Percentiles rank a stretch among this genome's conserved stretches.
Conservation (phyloP, 148 eudicot genomes). For the Vaccinium macrocarpon region DNA sequence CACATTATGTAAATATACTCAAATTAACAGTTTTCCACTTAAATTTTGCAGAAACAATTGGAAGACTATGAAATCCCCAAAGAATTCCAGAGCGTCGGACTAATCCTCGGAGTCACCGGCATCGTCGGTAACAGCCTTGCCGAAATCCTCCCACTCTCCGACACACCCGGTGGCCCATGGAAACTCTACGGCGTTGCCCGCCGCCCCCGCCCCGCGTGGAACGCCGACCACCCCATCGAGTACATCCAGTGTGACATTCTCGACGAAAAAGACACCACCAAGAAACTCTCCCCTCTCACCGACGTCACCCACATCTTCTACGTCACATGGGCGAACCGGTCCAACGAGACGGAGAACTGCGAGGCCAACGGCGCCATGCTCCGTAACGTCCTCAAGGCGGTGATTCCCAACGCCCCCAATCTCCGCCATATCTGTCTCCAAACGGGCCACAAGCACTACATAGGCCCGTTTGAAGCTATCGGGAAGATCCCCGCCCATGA, state of each 20-base stretch:
- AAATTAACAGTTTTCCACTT: neutral
- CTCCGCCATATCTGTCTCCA: constrained; percentile 22
- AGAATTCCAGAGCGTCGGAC: constrained; percentile 12
- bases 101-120: constrained; percentile 23
- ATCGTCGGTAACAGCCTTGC: constrained; percentile 27
- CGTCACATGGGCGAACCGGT: constrained; percentile 19
- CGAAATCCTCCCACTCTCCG: constrained; percentile 22
- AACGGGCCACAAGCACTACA: constrained; percentile 22
- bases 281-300: constrained; percentile 17
- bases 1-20: neutral
- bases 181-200: constrained; percentile 26
- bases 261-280: constrained; percentile 4
- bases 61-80: constrained; percentile 7
- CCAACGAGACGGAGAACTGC: constrained; percentile 17
- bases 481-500: constrained; percentile 14
- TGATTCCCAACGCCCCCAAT: constrained; percentile 22
- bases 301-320: constrained; percentile 26
- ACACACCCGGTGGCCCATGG: constrained; percentile 31
- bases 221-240: constrained; percentile 18
- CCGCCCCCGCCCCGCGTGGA: constrained; percentile 22
- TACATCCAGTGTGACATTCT: constrained; percentile 28
- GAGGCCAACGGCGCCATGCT: constrained; percentile 21
- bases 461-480: constrained; percentile 13
- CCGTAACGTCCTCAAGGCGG: constrained; percentile 10
- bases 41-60: constrained; percentile 16